phyloP scores from a whole-genome alignment of 2,329 filamentous ascomycete species.

The Colletotrichum ledebouriae region DNA sequence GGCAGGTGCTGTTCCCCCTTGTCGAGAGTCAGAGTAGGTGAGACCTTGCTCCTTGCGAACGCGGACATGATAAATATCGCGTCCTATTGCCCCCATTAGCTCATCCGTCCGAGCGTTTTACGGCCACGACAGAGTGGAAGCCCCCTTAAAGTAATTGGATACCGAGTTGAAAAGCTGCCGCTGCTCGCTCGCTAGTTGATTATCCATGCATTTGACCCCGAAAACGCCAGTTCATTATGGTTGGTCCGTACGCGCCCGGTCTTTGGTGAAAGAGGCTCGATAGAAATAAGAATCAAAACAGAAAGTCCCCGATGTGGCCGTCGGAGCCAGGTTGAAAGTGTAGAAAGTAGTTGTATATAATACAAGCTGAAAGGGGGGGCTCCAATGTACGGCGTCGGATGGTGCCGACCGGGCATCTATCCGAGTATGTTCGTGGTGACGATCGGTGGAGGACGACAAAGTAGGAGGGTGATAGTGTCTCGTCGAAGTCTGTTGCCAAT shows the following conservation, averaged over 20 bases:
- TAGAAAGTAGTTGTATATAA: constrained; percentile 35
- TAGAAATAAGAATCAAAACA: constrained; percentile 20
- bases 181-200: constrained; percentile 40
- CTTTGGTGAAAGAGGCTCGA: constrained; percentile 22
- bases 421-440: constrained; percentile 15
- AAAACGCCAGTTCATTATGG: constrained; percentile 41
- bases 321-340: constrained; percentile 18
- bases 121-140: background rate
- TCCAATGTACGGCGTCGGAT: constrained; percentile 25
- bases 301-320: constrained; percentile 21
- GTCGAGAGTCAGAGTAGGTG: constrained; percentile 30
- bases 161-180: constrained; percentile 37
- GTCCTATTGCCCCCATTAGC: constrained; percentile 21
- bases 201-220: constrained; percentile 39
- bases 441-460: background rate
- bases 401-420: constrained; percentile 5
- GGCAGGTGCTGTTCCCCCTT: constrained; percentile 39
- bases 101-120: constrained; percentile 12
- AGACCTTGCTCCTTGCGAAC: constrained; percentile 8
- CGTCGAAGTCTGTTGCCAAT: background rate
- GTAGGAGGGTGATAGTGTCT: background rate
- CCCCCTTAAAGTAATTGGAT: constrained; percentile 7
- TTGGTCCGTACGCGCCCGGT: constrained; percentile 30
- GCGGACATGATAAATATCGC: constrained; percentile 14
- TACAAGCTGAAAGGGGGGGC: constrained; percentile 38